Percentiles rank a stretch among this genome's conserved stretches.
These are phyloP conservation scores for Linderniella brevidens DNA, from an alignment of 257 asterid genomes.

Conservation along the genomic window DNA sequence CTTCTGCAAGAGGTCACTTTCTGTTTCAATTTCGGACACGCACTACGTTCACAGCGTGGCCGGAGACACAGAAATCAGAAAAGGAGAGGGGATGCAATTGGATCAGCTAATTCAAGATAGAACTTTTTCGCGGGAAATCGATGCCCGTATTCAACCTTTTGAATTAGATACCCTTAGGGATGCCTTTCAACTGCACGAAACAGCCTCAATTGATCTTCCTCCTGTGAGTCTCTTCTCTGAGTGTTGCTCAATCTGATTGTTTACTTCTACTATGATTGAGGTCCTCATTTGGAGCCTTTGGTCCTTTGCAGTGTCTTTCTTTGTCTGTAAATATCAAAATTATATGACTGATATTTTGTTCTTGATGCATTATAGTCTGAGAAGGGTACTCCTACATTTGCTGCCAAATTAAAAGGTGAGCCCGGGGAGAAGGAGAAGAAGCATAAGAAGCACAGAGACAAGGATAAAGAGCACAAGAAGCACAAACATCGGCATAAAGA, in stretches of 20 bases:
- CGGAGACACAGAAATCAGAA: constrained; percentile 88
- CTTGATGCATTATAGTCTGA: constrained; percentile 56
- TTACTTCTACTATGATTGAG: neutral
- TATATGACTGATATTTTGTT: constrained; percentile 15
- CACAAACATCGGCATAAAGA: constrained; percentile 95
- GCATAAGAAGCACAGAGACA: constrained; percentile 84
- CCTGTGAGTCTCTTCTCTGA: constrained; percentile 38
- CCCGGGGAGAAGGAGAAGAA: constrained; percentile 82
- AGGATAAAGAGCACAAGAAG: constrained; percentile 83
- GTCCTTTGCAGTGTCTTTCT: neutral
- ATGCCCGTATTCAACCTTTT: constrained; percentile 58
- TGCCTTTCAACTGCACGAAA: constrained; percentile 83
- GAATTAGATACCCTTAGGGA: constrained; percentile 58
- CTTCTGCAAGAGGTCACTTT: constrained; percentile 90
- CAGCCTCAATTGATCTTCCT: constrained; percentile 63
- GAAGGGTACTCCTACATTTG: constrained; percentile 77
- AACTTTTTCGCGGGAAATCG: constrained; percentile 45
- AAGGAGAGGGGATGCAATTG: constrained; percentile 94
- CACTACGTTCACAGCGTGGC: constrained; percentile 91
- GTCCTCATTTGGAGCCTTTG: neutral
- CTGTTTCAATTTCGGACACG: constrained; percentile 66
- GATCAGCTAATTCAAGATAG: constrained; percentile 60
- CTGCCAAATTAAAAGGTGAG: constrained; percentile 72
- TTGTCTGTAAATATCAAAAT: neutral
- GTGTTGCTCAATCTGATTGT: neutral